phyloP scores from a whole-genome alignment of 2,329 filamentous ascomycete genomes.

The Venturia effusa region DNA sequence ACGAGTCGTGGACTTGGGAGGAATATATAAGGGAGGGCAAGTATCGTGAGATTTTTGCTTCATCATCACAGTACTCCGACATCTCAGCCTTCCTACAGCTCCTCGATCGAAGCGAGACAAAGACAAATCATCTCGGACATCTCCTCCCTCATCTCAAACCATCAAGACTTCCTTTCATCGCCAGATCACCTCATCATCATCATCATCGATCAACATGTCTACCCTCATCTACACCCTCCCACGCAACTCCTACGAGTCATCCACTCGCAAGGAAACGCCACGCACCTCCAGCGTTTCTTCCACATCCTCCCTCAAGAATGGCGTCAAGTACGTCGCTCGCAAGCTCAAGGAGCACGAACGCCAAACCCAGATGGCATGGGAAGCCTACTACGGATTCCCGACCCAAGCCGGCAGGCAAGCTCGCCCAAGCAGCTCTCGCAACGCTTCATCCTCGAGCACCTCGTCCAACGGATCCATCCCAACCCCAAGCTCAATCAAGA shows the following conservation, averaged over 20 bases:
- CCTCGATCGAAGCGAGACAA: background rate
- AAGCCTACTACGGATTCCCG: conserved; percentile 6
- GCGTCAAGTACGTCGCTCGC: background rate
- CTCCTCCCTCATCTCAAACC: background rate
- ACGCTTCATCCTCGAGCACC: background rate
- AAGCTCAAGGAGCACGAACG: conserved; percentile 2
- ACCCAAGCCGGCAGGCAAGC: background rate
- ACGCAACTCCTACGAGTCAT: background rate
- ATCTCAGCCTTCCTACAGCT: background rate
- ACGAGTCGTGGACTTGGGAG: background rate
- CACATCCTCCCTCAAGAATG: background rate
- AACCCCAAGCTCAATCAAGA: background rate
- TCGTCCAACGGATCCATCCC: background rate
- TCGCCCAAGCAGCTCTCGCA: background rate
- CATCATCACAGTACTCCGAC: background rate
- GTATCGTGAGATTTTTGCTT: background rate
- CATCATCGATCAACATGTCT: background rate
- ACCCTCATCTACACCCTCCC: conserved; percentile 1
- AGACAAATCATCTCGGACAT: background rate
- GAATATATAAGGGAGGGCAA: background rate
- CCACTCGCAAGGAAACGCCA: background rate
- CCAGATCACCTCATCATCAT: background rate
- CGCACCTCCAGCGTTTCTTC: background rate
- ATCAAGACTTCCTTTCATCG: background rate
- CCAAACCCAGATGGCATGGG: conserved; percentile 4